Conservation (phyloP, 2,329 filamentous ascomycete genomes). For the Pseudophaeomoniella oleicola region DNA sequence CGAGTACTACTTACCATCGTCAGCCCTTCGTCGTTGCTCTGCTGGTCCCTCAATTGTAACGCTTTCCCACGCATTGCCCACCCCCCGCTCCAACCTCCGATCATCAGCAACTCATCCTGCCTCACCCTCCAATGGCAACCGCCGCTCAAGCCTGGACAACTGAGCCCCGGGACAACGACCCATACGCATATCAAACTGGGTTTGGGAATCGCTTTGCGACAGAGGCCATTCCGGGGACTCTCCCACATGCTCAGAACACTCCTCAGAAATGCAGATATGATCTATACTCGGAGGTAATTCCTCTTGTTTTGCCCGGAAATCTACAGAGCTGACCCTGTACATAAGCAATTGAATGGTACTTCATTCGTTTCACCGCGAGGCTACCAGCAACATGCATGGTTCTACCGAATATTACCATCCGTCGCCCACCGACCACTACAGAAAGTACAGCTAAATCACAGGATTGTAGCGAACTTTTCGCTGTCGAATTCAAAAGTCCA, state of each 20-base stretch:
- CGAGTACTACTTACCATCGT: too few relatives aligned
- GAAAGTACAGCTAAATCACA: slow-evolving; percentile 14
- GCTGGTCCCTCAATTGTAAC: too few relatives aligned
- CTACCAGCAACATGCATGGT: slow-evolving; percentile 44
- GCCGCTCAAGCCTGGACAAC: not conserved
- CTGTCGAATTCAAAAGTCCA: slow-evolving; percentile 37
- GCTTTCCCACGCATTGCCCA: too few relatives aligned
- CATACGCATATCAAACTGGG: slow-evolving; percentile 16
- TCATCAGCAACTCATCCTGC: too few relatives aligned
- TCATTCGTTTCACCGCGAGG: slow-evolving; percentile 43
- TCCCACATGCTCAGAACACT: slow-evolving; percentile 22
- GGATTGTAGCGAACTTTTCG: slow-evolving; percentile 19
- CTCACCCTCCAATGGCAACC: too few relatives aligned
- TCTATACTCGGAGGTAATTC: slow-evolving; percentile 15
- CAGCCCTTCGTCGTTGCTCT: too few relatives aligned
- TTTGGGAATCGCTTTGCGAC: slow-evolving; percentile 20
- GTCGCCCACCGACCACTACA: slow-evolving; percentile 38
- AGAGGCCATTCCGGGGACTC: slow-evolving; percentile 23
- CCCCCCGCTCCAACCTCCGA: too few relatives aligned
- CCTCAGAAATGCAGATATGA: slow-evolving; percentile 22
- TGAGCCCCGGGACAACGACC: slow-evolving; percentile 10
- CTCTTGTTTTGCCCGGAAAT: not conserved
- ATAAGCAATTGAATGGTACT: slow-evolving; percentile 40
- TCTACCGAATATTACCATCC: slow-evolving; percentile 42
- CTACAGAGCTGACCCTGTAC: slow-evolving; percentile 12